Conservation (phyloP, 768 basidiomycete genomes). For the Tylopilus sp. region DNA sequence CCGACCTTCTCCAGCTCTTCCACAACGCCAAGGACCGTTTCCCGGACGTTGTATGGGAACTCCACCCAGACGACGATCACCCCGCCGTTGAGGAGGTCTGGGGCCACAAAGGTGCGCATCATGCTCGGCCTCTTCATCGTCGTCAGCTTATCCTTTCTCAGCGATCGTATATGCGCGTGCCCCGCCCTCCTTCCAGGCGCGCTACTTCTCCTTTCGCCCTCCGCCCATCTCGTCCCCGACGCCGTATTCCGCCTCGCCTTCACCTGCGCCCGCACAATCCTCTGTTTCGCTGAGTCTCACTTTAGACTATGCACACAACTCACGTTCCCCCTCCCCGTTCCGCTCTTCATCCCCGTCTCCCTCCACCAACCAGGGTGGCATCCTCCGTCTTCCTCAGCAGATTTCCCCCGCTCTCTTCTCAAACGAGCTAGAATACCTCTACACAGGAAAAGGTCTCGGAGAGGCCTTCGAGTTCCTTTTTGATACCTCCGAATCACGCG, state of each 20-base stretch:
- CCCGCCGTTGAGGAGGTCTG: slow-evolving; percentile 64
- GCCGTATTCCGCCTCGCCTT: slow-evolving; percentile 48
- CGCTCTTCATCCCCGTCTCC: slow-evolving; percentile 45
- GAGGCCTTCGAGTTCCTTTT: slow-evolving; percentile 87
- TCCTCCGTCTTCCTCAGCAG: slow-evolving; percentile 61
- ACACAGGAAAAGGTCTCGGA: slow-evolving; percentile 87
- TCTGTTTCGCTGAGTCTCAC: slow-evolving; percentile 54
- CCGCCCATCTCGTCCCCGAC: slow-evolving; percentile 48
- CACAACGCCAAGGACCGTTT: slow-evolving; percentile 85
- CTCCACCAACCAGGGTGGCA: slow-evolving; percentile 37
- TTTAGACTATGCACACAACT: slow-evolving; percentile 38
- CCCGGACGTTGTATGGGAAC: slow-evolving; percentile 96
- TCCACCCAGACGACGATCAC: slow-evolving; percentile 50
- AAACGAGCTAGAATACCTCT: slow-evolving; percentile 91
- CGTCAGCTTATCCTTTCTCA: slow-evolving; percentile 27
- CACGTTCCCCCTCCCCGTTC: slow-evolving; percentile 46
- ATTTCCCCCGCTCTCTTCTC: slow-evolving; percentile 81
- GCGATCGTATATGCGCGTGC: slow-evolving; percentile 95
- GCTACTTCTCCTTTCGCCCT: slow-evolving; percentile 80
- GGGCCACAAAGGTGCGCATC: slow-evolving; percentile 86
- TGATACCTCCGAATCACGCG: slow-evolving; percentile 48
- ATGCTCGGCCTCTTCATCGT: not conserved
- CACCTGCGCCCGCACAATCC: slow-evolving; percentile 54
- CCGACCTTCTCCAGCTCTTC: slow-evolving; percentile 76
- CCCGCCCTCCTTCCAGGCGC: slow-evolving; percentile 84